Conservation (phyloP, 1,139 yeast species). For the Pichia cactophila region DNA sequence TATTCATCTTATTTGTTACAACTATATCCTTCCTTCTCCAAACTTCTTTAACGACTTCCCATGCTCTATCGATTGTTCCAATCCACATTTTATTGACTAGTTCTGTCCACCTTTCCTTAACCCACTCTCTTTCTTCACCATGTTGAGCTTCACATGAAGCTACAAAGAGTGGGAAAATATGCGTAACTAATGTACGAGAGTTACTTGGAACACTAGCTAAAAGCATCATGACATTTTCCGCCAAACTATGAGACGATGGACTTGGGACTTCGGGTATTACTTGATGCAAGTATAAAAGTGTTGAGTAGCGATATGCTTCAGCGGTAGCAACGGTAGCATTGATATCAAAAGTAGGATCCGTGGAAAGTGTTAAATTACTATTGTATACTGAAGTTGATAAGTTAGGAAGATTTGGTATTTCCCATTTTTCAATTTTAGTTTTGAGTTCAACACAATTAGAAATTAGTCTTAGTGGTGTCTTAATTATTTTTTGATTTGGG, state of each 20-base stretch:
- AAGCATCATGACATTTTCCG: constrained; percentile 51
- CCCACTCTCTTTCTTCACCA: constrained; percentile 57
- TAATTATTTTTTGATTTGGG: constrained; percentile 3
- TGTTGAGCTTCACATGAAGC: constrained; percentile 58
- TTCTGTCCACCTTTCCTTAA: constrained; percentile 50
- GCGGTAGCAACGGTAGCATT: constrained; percentile 61
- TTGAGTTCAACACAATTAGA: constrained; percentile 48
- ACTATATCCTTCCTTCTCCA: constrained; percentile 53
- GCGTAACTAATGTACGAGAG: constrained; percentile 51
- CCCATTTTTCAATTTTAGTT: constrained; percentile 47
- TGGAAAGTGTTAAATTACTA: constrained; percentile 16
- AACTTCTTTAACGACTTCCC: constrained; percentile 64
- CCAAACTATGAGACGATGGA: constrained; percentile 44
- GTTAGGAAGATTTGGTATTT: constrained; percentile 33
- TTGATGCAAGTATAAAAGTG: constrained; percentile 54
- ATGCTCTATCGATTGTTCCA: constrained; percentile 57
- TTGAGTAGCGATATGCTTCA: constrained; percentile 56
- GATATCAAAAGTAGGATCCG: constrained; percentile 45
- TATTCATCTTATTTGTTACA: constrained; percentile 21
- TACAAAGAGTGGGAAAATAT: constrained; percentile 56
- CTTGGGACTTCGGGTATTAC: constrained; percentile 65
- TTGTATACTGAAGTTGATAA: constrained; percentile 28
- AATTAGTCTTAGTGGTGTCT: constrained; percentile 41
- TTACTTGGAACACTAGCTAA: constrained; percentile 56
- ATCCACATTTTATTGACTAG: constrained; percentile 50